Percentiles rank a stretch among this genome's conserved stretches.
Evolutionary conservation across 2,329 filamentous ascomycete genomes (phyloP).

Genomic region (Grosmannia huntii): DNA sequence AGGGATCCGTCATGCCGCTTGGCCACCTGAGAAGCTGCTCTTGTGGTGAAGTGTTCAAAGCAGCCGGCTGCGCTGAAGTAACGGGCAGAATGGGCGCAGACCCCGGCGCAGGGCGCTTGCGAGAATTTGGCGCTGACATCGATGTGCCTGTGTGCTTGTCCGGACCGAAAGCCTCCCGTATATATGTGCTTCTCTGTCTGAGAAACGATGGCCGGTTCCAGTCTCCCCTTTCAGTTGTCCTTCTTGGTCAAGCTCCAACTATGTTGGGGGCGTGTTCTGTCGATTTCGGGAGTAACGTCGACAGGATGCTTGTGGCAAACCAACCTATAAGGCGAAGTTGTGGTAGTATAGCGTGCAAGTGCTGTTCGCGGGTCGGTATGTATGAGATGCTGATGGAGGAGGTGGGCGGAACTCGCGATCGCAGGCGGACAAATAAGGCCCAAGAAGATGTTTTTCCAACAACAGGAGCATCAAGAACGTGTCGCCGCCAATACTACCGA

Average conservation of each 20-base stretch:
- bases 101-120: conserved; percentile 67
- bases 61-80: conserved; percentile 35
- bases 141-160: neutral
- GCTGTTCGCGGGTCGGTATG: neutral
- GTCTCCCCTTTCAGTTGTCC: neutral
- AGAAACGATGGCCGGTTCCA: neutral
- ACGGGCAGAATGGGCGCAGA: conserved; percentile 48
- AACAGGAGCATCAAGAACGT: neutral
- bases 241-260: neutral
- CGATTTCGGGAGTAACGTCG: neutral
- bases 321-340: neutral
- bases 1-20: conserved; percentile 21
- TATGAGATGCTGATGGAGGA: neutral
- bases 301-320: neutral
- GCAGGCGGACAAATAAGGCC: neutral
- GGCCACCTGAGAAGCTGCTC: conserved; percentile 37
- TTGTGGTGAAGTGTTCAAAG: conserved; percentile 26
- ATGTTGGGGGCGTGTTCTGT: neutral
- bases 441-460: neutral
- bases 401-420: too few species aligned
- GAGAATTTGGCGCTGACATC: conserved; percentile 38
- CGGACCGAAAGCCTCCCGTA: too few species aligned
- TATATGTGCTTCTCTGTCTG: neutral
- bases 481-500: neutral
- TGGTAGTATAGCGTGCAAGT: neutral